Evolutionary conservation across 768 basidiomycete genomes (phyloP), one percentile per base, ranked within the genome.

Genomic region (Russula earlei): DNA sequence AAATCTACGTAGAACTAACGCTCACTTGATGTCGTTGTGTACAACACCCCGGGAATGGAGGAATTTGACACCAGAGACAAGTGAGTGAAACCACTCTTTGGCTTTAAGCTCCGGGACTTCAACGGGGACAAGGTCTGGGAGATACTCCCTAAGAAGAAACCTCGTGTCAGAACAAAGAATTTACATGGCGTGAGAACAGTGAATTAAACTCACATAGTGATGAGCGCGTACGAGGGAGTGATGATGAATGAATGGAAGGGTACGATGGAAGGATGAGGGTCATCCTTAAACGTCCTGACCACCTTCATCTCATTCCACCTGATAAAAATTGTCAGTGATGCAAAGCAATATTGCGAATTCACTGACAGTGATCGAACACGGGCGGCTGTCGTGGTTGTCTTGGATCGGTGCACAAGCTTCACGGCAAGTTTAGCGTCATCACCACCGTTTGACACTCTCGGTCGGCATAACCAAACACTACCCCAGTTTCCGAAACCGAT

Each of bases 241-340:
- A 94, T 89, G 67, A 95, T 85, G 76, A 98, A 97, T 4, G 88
- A 86, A 65, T 93, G 85, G 71, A 98, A 97, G 11, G 83, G 81
- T 59, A 98, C 87, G 70, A 98, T 86, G 58, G 89, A 88, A 0
- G 92, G 93, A 67, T 97, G 95, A 9, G 85, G 82, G 64, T 91
- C 85, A 43, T 82, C 72, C 72, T 87, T 87, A 69, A 97, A 82
- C 11, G 83, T 75, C 63, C 88, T 78, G 56, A 97, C 83, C 64
- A 94, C 87, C 77, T 95, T 95, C 92, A 94, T 94, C 74, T 97
- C 93, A 66, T 93, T 94, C 93, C 93, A 92, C 73, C 89, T 91
- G 61, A 36, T 27, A 27, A 14, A n/a, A 12, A 33, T 42, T 15
- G 4, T 51, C 44, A 42, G 37, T 52, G 49, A 14, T 8, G 34